Evolutionary conservation across 306 rosid genomes (phyloP), one percentile per base, ranked within the genome.

Genomic region (Corylus americana): DNA sequence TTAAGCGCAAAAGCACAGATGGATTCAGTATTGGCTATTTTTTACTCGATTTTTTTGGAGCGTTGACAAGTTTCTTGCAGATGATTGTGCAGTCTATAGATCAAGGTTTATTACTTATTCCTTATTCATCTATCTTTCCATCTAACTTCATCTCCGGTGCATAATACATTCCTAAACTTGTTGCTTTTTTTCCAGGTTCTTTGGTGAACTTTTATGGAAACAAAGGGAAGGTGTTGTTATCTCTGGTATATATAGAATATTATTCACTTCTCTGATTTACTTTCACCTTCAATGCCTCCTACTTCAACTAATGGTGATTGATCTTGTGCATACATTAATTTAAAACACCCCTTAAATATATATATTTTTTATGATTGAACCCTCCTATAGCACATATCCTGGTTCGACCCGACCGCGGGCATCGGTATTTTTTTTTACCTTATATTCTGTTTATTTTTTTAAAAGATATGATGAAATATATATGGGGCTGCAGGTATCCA

Each of bases 201-300:
- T 91, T 88, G 97, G 87, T 88, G 71, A 92, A 91, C 85, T 92
- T 92, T 44, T 91, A 77, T 69, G 97, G 96, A 22, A 92, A 92
- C 70, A 84, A 85, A 18, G 97, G 93, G 47, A 92, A 92, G 85
- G 86, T 90, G 44, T 73, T 92, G 81, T 84, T 92, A 50, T 91
- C 92, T 31, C 68, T 91, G 93, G 96, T 89, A 92, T 22, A 93
- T 89, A 92, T 22, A 88, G 7, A 73, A 53, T 53, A 62, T 4
- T 77, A 49, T 78, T 42, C 51, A 29, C 5, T 58, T 27, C 11
- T 31, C 50, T 17, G 29, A 70, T 55, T 44, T 45, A 25, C 31
- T 68, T 49, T 79, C 7, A 9, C 44, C 70, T 63, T 63, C n/a
- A 29, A 29, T 25, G 11, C 37, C 17, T 25, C 17, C 2, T 27